A percentile compares a stretch with the other conserved stretches of the same genome.
Conservation (phyloP, 257 asterid species). For the Nicotiana undulata region DNA sequence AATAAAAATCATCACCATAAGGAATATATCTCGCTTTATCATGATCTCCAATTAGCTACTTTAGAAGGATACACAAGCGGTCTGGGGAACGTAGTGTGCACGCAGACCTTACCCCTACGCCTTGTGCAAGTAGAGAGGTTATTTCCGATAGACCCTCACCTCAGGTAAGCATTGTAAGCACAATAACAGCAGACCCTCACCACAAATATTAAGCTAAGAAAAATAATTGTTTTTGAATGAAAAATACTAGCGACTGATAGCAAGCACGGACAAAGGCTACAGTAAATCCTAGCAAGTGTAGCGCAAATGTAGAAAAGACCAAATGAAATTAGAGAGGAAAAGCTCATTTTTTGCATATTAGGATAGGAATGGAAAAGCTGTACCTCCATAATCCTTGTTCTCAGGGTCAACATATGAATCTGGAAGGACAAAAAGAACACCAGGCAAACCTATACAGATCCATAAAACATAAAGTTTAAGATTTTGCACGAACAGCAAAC, state of each 20-base stretch:
- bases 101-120: too few relatives aligned
- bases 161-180: too few relatives aligned
- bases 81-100: too few relatives aligned
- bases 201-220: not conserved
- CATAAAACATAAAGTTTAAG: not conserved
- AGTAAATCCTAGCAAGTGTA: too few relatives aligned
- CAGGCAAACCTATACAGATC: constrained; percentile 56
- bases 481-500: not conserved
- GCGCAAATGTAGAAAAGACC: not conserved
- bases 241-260: not conserved
- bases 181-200: too few relatives aligned
- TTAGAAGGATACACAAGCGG: not conserved
- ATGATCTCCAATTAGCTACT: not conserved
- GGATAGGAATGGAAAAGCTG: not conserved
- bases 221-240: not conserved
- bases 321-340: not conserved
- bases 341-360: not conserved
- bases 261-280: too few relatives aligned
- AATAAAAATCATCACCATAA: not conserved
- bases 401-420: constrained; percentile 97
- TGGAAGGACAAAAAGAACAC: constrained; percentile 90
- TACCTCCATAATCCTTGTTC: constrained; percentile 95
- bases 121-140: too few relatives aligned
- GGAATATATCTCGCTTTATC: not conserved
- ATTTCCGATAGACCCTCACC: too few relatives aligned